These are phyloP conservation scores for Picea abies DNA, from an alignment of 83 land plant genomes.

Conservation along the genomic window DNA sequence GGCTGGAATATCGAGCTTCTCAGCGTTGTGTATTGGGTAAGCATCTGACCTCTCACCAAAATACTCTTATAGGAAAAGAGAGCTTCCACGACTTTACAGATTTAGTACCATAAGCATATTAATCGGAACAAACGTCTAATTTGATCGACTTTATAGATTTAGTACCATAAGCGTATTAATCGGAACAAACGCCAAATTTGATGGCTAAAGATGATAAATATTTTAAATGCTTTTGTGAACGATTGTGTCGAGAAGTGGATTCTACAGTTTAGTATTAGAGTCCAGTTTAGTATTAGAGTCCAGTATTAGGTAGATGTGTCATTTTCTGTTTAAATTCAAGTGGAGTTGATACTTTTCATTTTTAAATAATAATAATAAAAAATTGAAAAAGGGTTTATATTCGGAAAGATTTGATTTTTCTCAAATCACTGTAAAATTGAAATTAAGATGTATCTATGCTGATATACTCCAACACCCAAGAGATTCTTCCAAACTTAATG, in stretches of 20 bases:
- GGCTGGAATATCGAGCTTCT: not conserved
- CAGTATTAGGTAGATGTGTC: too few relatives aligned
- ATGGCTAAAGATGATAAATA: not conserved
- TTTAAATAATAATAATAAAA: too few relatives aligned
- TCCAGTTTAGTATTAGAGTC: too few relatives aligned
- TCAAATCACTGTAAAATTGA: too few relatives aligned
- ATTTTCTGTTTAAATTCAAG: too few relatives aligned
- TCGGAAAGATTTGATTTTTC: too few relatives aligned
- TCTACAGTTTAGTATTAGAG: too few relatives aligned
- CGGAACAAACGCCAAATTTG: not conserved
- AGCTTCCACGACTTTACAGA: not conserved
- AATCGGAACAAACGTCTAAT: too few relatives aligned
- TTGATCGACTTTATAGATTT: not conserved
- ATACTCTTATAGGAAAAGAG: not conserved
- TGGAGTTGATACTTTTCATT: too few relatives aligned
- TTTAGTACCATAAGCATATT: not conserved
- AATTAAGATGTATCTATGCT: not conserved
- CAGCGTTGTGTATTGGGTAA: constrained; percentile 7
- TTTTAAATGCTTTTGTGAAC: not conserved
- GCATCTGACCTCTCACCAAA: not conserved
- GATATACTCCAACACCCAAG: not conserved
- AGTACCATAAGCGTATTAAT: not conserved
- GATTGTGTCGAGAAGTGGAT: too few relatives aligned
- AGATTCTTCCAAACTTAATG: not conserved
- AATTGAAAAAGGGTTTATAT: too few relatives aligned